A percentile compares a stretch with the other conserved stretches of the same genome.
Evolutionary conservation across 305 asterid genomes (phyloP).

Genomic region (Fraxinus greggii): DNA sequence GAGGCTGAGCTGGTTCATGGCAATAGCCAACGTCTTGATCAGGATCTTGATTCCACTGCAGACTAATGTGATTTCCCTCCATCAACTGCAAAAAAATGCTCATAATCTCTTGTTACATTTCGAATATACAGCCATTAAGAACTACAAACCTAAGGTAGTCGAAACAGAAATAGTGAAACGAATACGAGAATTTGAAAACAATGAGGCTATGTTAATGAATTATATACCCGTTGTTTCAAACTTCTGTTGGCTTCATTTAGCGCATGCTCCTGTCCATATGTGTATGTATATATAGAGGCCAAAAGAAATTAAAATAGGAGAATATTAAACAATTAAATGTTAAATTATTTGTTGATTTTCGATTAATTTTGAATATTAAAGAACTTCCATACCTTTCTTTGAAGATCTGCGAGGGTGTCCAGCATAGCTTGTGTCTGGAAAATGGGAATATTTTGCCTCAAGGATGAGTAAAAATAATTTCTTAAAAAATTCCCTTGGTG

Average conservation of each 20-base stretch:
- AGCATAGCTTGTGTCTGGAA: constrained; percentile 85
- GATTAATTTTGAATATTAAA: not conserved
- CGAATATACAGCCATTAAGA: not conserved
- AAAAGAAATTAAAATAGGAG: not conserved
- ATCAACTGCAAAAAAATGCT: constrained; percentile 45
- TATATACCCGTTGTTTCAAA: constrained; percentile 79
- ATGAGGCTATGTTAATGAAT: not conserved
- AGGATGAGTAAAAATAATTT: not conserved
- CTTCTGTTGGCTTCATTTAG: constrained; percentile 86
- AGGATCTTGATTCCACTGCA: constrained; percentile 77
- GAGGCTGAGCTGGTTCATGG: constrained; percentile 39
- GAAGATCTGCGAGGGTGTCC: constrained; percentile 83
- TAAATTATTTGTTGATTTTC: not conserved
- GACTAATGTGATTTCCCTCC: constrained; percentile 74
- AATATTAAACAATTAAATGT: not conserved
- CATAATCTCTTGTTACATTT: not conserved
- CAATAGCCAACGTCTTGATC: constrained; percentile 67
- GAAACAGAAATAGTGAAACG: not conserved
- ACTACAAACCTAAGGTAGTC: not conserved
- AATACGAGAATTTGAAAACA: not conserved
- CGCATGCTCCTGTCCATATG: constrained; percentile 69
- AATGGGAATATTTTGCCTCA: not conserved
- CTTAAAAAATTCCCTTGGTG: not conserved
- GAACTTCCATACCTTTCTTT: constrained; percentile 54
- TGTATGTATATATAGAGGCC: not conserved